Base-by-base conservation (phyloP, 345 rosid species). In the Lepidium aucheri region DNA sequence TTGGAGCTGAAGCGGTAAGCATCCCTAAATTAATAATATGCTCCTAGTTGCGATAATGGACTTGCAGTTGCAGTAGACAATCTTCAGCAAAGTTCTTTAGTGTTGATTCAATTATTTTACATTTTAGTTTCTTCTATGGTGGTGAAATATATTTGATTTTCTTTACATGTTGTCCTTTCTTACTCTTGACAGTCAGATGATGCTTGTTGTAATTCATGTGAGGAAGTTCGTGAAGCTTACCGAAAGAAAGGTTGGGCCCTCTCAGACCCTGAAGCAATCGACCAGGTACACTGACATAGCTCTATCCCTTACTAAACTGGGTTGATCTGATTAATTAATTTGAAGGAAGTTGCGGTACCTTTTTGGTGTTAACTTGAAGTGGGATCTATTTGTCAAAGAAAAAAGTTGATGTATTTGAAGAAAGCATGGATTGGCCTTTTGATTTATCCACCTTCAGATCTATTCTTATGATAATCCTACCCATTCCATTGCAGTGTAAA, bases 151-250 rank as follows among this genome's bases (percentile, higher is more conserved):
- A 28, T 43, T 34, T 51, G 2, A 43, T 44, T 17, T 15, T 73
- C 36, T 28, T 66, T 66, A 9, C 45, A 43, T 43, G 15, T 57
- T 65, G 51, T 64, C 26, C 18, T 41, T 65, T 9, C 12, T 3
- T 34, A 57, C 60, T 39, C 34, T 32, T 53, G n/a, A 26, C 78
- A 91, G 97, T 15, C 88, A n/a, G 91, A 86, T 76, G 97, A 85
- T 58, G 70, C 90, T 42, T 91, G 96, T 53, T 91, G 97, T 70
- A 88, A 88, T 76, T 60, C 84, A 52, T 91, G 97, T 54, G 97
- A 88, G 70, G 97, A 88, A 26, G 97, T 91, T 75, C 97, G 82
- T 63, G 96, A 86, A 67, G 97, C 97, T 63, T 91, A 91, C 70
- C 72, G 88, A 51, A 88, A 77, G 72, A 91, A 85, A 81, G 96